Evolutionary conservation across 371 early-diverging fungal species (phyloP).

Genomic region (Syncephalastrum monosporum): DNA sequence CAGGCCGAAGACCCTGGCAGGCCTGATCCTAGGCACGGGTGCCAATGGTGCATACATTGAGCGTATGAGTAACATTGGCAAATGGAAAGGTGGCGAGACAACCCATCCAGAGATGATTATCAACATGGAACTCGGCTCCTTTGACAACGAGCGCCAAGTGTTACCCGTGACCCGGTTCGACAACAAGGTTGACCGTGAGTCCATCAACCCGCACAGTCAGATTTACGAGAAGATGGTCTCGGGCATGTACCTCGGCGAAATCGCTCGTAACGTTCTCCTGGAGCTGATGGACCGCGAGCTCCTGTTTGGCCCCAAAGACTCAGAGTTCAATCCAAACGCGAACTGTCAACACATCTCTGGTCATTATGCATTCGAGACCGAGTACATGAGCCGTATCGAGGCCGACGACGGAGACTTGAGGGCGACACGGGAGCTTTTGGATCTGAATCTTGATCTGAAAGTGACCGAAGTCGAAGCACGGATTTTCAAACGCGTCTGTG

Average conservation of each 20-base stretch:
- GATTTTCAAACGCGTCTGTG: conserved; percentile 78
- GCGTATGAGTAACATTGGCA: conserved; percentile 65
- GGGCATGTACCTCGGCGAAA: conserved; percentile 90
- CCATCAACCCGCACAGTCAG: conserved; percentile 72
- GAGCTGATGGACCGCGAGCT: conserved; percentile 79
- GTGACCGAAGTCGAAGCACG: conserved; percentile 77
- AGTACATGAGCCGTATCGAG: conserved; percentile 89
- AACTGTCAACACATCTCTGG: conserved; percentile 61
- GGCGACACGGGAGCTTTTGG: conserved; percentile 70
- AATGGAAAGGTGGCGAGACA: conserved; percentile 35
- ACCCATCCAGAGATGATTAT: conserved; percentile 71
- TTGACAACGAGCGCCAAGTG: conserved; percentile 65
- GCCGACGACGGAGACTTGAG: conserved; percentile 69
- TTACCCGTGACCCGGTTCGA: conserved; percentile 83
- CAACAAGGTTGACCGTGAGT: conserved; percentile 66
- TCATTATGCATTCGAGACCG: conserved; percentile 85
- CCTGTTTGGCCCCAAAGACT: conserved; percentile 53
- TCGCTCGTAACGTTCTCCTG: conserved; percentile 72
- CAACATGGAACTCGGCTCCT: conserved; percentile 81
- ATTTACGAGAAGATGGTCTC: conserved; percentile 89
- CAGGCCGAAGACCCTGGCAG: conserved; percentile 74
- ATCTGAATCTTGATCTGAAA: conserved; percentile 64
- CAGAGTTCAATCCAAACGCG: conserved; percentile 55
- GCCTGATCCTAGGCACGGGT: conserved; percentile 91
- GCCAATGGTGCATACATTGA: conserved; percentile 91